phyloP scores from a whole-genome alignment of 2,329 filamentous ascomycete species.

The Amesomyces nigricolor region DNA sequence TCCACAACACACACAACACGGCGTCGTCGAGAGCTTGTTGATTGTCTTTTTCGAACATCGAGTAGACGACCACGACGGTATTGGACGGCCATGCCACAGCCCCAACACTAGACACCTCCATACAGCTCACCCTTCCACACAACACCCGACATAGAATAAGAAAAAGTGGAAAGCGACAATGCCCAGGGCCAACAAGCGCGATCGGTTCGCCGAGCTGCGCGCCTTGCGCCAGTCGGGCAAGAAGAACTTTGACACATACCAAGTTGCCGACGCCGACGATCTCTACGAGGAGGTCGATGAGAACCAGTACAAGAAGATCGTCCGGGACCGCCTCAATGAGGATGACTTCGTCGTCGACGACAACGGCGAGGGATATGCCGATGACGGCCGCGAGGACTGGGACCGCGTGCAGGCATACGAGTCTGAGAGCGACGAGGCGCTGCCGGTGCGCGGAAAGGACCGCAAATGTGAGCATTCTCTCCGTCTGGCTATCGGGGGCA shows the following conservation, averaged over 20 bases:
- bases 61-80: not conserved
- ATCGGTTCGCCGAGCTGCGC: conserved; percentile 69
- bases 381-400: conserved; percentile 95
- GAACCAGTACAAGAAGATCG: conserved; percentile 93
- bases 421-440: conserved; percentile 70
- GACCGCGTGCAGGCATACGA: conserved; percentile 63
- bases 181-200: conserved; percentile 41
- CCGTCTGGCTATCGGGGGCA: not conserved
- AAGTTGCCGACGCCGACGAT: conserved; percentile 75
- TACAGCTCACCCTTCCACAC: not conserved
- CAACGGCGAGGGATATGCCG: conserved; percentile 93
- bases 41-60: not conserved
- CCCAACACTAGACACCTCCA: not conserved
- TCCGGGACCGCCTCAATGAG: conserved; percentile 79
- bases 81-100: not conserved
- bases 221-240: conserved; percentile 84
- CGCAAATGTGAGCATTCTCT: conserved; percentile 43
- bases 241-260: conserved; percentile 81
- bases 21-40: too few relatives aligned
- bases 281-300: conserved; percentile 97
- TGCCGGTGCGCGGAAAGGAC: conserved; percentile 40
- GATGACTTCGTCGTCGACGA: conserved; percentile 99
- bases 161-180: conserved; percentile 27
- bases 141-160: not conserved
- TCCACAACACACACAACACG: not conserved